Base-by-base conservation (phyloP, 805 yeast species). In the Myxozyma melibiosi region DNA sequence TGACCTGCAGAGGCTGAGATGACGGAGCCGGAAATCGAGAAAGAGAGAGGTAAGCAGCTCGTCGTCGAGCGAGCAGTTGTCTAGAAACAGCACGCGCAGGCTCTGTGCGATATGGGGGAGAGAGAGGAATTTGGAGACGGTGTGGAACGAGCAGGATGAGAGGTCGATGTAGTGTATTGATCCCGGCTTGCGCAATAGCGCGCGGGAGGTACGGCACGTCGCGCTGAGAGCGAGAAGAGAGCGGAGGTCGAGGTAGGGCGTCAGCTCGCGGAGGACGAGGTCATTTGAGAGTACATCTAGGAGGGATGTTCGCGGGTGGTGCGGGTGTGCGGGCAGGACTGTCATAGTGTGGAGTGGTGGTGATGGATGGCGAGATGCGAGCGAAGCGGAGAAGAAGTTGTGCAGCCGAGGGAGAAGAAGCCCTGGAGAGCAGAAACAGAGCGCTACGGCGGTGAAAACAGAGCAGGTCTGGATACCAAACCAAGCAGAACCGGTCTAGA, bases 81-180 rank as follows among this genome's bases (percentile, higher is more conserved):
- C 63, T 25, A 60, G 57, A 18, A 38, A 35, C 34, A 60, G 43
- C 44, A 90, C 63, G 85, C 86, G 68, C 87, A 84, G 69, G 74
- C 71, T 59, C 80, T 76, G 69, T 74, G 82, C 61, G 86, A 83
- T 68, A 82, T 82, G 75, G 76, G 75, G 59, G 75, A 75, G 69
- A 69, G 78, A 68, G 74, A 78, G 73, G 82, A 81, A 71, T 14
- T 27, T 34, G n/a, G 44, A 11, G 28, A 57, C 27, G 14, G 40
- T 14, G 13, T 47, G 50, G 4, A 62, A 24, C 20, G 55, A 43
- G 51, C 53, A 41, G 30, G 33, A 20, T 2, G 55, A 25, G 20
- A 59, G 53, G 42, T 57, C 62, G 13, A 59, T 55, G 4, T 59
- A 38, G 52, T 59, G 63, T 20, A 59, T 39, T 6, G 58, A 37